These are phyloP conservation scores for Moringa oleifera DNA, from an alignment of 345 rosid species.

Conservation along the genomic window DNA sequence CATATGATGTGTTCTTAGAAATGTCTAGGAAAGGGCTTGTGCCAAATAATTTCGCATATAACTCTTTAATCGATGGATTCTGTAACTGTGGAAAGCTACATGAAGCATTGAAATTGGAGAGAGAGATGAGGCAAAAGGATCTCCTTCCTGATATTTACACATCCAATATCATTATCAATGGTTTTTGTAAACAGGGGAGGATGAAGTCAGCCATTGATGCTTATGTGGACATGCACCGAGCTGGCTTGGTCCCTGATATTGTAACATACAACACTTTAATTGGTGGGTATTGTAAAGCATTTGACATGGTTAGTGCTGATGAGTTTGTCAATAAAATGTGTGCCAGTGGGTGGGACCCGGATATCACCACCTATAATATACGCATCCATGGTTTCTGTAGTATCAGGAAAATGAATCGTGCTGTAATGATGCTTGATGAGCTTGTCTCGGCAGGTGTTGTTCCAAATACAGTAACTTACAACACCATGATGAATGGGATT, in stretches of 20 bases:
- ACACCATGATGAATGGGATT: slow-evolving; percentile 50
- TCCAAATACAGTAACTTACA: slow-evolving; percentile 67
- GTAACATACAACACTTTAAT: slow-evolving; percentile 73
- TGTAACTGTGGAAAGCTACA: slow-evolving; percentile 44
- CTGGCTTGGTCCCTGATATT: slow-evolving; percentile 54
- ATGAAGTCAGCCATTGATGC: slow-evolving; percentile 47
- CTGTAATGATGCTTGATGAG: slow-evolving; percentile 46
- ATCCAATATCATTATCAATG: slow-evolving; percentile 51
- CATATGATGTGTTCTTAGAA: slow-evolving; percentile 41
- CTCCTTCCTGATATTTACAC: slow-evolving; percentile 60
- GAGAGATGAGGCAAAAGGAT: slow-evolving; percentile 52
- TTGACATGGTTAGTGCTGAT: slow-evolving; percentile 46
- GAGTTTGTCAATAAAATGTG: slow-evolving; percentile 39
- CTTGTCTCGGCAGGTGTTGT: slow-evolving; percentile 50
- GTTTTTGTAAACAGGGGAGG: slow-evolving; percentile 50
- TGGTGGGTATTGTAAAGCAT: slow-evolving; percentile 47
- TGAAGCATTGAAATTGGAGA: slow-evolving; percentile 52
- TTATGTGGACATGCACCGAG: slow-evolving; percentile 36
- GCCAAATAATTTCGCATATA: slow-evolving; percentile 66
- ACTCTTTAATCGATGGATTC: slow-evolving; percentile 56
- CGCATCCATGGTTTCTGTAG: slow-evolving; percentile 46
- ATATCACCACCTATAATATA: slow-evolving; percentile 58
- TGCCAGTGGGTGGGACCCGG: slow-evolving; percentile 52
- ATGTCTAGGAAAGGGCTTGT: slow-evolving; percentile 49
- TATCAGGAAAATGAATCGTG: slow-evolving; percentile 39